Evolutionary conservation across 768 basidiomycete genomes (phyloP).

Genomic region (Cystofilobasidium macerans): DNA sequence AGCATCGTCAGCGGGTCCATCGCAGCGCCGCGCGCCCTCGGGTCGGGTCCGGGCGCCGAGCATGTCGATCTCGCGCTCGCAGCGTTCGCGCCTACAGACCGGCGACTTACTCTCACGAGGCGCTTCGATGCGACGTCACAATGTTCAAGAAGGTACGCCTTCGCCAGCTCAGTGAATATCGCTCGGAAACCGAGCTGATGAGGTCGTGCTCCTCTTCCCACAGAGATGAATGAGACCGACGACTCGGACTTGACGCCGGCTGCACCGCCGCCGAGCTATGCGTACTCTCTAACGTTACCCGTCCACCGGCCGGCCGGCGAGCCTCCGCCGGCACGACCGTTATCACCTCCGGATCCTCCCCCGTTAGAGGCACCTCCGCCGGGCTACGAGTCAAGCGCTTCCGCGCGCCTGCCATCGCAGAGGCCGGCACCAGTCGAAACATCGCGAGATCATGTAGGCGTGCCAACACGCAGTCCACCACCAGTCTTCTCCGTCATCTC

Average conservation of each 20-base stretch:
- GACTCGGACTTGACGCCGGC: not conserved
- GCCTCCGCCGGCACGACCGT: not conserved
- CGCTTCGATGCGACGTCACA: not conserved
- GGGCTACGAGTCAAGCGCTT: not conserved
- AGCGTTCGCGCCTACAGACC: not conserved
- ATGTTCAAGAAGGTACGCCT: not conserved
- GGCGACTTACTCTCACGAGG: not conserved
- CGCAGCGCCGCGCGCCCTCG: not conserved
- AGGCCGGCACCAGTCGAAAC: too few relatives aligned
- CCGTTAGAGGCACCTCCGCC: not conserved
- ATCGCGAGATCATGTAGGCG: too few relatives aligned
- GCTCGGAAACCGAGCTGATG: not conserved
- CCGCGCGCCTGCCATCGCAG: too few relatives aligned
- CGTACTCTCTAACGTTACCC: not conserved
- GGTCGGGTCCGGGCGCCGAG: not conserved
- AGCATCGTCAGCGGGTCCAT: not conserved
- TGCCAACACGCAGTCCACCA: not conserved
- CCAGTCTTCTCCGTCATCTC: not conserved
- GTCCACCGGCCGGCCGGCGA: constrained; percentile 1
- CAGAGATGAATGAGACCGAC: not conserved
- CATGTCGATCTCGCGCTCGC: constrained; percentile 4
- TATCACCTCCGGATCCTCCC: not conserved
- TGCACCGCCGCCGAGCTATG: not conserved
- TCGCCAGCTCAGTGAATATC: too few relatives aligned
- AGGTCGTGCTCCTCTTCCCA: too few relatives aligned